These are phyloP conservation scores for Podospora australis DNA, from an alignment of 495 filamentous ascomycete genomes.

Conservation along the genomic window DNA sequence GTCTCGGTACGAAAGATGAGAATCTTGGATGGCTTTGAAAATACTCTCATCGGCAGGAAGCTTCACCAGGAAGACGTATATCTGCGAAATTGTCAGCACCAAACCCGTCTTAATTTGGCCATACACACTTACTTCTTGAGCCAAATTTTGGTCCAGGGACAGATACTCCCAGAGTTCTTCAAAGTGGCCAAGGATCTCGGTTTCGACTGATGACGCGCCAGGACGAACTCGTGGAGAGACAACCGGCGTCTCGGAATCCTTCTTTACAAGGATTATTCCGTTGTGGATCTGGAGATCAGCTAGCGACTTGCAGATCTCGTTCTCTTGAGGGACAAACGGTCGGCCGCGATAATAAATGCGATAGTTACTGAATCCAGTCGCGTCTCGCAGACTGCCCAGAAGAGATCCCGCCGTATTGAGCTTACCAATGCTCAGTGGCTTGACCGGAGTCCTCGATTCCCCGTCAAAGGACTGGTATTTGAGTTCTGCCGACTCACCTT, in stretches of 20 bases:
- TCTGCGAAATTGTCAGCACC: conserved; percentile 41
- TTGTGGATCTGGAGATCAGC: conserved; percentile 52
- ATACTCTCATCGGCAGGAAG: conserved; percentile 65
- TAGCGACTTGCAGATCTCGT: conserved; percentile 45
- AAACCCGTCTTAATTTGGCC: not conserved
- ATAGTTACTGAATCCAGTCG: conserved; percentile 67
- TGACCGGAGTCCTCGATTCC: conserved; percentile 47
- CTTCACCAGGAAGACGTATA: conserved; percentile 65
- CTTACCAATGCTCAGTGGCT: conserved; percentile 54
- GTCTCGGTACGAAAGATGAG: conserved; percentile 44
- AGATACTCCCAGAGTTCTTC: conserved; percentile 78
- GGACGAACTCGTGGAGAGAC: conserved; percentile 29
- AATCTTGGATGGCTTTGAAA: conserved; percentile 50
- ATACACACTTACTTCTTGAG: conserved; percentile 49
- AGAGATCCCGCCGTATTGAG: conserved; percentile 65
- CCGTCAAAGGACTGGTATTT: conserved; percentile 70
- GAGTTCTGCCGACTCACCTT: conserved; percentile 58
- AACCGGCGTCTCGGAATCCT: conserved; percentile 31
- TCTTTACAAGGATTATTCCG: conserved; percentile 55
- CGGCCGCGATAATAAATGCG: conserved; percentile 47
- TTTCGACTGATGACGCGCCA: conserved; percentile 53
- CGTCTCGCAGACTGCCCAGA: conserved; percentile 52
- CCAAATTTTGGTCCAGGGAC: conserved; percentile 63
- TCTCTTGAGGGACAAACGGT: conserved; percentile 41
- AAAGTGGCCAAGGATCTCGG: conserved; percentile 77